Percentiles rank a stretch among this genome's conserved stretches.
Conservation (phyloP, 208 protist species). For the Kentomonas sorsogonicus region DNA sequence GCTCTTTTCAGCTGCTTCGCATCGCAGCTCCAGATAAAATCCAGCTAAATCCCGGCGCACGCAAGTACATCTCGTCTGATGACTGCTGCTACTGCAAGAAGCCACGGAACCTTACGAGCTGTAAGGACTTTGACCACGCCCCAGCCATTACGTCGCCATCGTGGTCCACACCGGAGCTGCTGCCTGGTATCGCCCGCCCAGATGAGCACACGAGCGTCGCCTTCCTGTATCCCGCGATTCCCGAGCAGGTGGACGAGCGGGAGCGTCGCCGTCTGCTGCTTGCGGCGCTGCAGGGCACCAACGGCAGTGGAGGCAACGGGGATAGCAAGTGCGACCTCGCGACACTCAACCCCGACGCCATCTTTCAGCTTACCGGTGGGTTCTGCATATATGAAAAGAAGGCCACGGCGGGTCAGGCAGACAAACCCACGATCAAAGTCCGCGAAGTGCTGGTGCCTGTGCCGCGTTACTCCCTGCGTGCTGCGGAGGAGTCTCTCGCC, state of each 20-base stretch:
- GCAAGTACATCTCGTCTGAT: constrained; percentile 42
- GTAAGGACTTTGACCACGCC: constrained; percentile 34
- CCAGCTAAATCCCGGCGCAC: constrained; percentile 34
- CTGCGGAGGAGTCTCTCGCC: constrained; percentile 28
- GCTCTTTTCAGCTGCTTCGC: constrained; percentile 47
- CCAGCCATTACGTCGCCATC: constrained; percentile 45
- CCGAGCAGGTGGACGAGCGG: constrained; percentile 28
- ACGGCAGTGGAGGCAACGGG: too few relatives aligned
- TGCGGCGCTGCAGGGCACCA: constrained; percentile 24
- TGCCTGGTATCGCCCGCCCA: constrained; percentile 29
- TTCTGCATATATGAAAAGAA: constrained; percentile 42
- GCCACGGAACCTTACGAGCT: constrained; percentile 25
- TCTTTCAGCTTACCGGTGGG: constrained; percentile 75
- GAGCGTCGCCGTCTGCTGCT: constrained; percentile 31
- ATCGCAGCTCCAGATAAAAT: constrained; percentile 28
- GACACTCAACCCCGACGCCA: constrained; percentile 6
- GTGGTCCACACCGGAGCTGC: constrained; percentile 49
- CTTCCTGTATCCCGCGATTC: constrained; percentile 48
- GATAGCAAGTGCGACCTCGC: constrained; percentile 7
- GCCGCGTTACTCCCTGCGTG: constrained; percentile 35
- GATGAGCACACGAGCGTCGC: constrained; percentile 26
- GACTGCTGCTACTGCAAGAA: constrained; percentile 44
- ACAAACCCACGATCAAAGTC: constrained; percentile 14
- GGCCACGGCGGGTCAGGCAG: constrained; percentile 7
- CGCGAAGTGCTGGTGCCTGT: constrained; percentile 64